Evolutionary conservation across 169 alveolate genomes (phyloP).

Genomic region (Amoebophrya sp.): DNA sequence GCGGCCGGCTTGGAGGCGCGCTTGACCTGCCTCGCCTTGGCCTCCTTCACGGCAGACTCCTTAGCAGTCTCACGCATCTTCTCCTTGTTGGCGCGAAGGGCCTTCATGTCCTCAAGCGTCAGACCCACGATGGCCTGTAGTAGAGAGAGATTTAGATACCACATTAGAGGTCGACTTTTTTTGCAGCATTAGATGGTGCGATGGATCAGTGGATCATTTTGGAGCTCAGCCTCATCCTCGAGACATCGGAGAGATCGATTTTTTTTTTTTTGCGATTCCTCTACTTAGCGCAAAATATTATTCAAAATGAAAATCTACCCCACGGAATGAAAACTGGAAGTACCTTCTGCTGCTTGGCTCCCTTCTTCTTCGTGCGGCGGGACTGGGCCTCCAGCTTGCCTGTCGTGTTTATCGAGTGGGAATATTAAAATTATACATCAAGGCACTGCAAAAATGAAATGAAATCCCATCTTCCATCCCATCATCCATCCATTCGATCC

Average conservation of each 20-base stretch:
- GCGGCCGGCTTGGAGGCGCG: background rate
- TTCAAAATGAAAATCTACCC: too few species aligned
- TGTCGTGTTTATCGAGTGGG: too few species aligned
- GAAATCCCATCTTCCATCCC: too few species aligned
- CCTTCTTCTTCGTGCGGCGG: conserved; percentile 55
- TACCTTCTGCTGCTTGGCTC: background rate
- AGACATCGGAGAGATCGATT: background rate
- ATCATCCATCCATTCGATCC: too few species aligned
- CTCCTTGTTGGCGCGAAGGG: conserved; percentile 20
- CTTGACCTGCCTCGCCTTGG: background rate
- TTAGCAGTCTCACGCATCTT: background rate
- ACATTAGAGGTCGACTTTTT: too few species aligned
- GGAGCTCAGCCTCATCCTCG: conserved; percentile 36
- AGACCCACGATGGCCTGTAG: conserved; percentile 94
- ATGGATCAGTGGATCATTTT: too few species aligned
- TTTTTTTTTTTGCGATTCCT: background rate
- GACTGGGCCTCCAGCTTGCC: conserved; percentile 23
- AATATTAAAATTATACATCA: too few species aligned
- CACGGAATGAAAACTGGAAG: too few species aligned
- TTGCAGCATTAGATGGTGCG: too few species aligned
- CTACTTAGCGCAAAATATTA: too few species aligned
- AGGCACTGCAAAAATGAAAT: too few species aligned
- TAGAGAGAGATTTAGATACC: too few species aligned
- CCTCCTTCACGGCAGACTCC: background rate
- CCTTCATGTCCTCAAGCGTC: conserved; percentile 82